Evolutionary conservation across 2,329 filamentous ascomycete genomes (phyloP).

Genomic region (Bipolaris cookei): DNA sequence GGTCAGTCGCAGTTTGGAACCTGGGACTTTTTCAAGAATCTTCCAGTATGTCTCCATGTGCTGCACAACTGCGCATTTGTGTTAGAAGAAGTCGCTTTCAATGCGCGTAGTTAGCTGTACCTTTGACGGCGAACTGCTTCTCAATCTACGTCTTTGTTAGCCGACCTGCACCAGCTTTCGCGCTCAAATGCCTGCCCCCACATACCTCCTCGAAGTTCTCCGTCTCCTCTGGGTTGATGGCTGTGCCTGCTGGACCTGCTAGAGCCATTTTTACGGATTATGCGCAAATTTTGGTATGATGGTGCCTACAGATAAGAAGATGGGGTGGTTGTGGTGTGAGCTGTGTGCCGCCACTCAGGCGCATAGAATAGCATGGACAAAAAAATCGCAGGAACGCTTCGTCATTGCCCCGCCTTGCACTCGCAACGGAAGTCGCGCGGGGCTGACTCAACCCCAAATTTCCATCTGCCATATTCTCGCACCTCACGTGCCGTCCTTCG

Average conservation of each 20-base stretch:
- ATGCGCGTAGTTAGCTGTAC: conserved; percentile 52
- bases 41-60: conserved; percentile 98
- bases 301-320: not conserved
- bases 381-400: conserved; percentile 34
- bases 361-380: conserved; percentile 13
- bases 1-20: conserved; percentile 87
- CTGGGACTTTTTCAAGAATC: conserved; percentile 88
- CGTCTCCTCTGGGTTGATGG: conserved; percentile 61
- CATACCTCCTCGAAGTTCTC: conserved; percentile 74
- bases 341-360: not conserved
- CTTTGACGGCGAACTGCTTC: conserved; percentile 98
- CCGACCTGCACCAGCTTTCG: conserved; percentile 6
- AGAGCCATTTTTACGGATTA: conserved; percentile 25
- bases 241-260: conserved; percentile 31
- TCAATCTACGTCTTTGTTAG: conserved; percentile 72
- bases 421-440: conserved; percentile 25
- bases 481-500: conserved; percentile 24
- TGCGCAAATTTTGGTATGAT: not conserved
- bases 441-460: conserved; percentile 47
- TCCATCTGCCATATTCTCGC: conserved; percentile 26
- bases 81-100: conserved; percentile 19
- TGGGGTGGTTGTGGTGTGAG: not conserved
- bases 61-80: conserved; percentile 70
- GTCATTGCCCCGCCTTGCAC: conserved; percentile 33
- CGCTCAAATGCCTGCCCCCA: conserved; percentile 16